Percentiles rank a stretch among this genome's conserved stretches.
phyloP scores from a whole-genome alignment of 371 early-diverging fungal genomes.

The Apophysomyces sp. region DNA sequence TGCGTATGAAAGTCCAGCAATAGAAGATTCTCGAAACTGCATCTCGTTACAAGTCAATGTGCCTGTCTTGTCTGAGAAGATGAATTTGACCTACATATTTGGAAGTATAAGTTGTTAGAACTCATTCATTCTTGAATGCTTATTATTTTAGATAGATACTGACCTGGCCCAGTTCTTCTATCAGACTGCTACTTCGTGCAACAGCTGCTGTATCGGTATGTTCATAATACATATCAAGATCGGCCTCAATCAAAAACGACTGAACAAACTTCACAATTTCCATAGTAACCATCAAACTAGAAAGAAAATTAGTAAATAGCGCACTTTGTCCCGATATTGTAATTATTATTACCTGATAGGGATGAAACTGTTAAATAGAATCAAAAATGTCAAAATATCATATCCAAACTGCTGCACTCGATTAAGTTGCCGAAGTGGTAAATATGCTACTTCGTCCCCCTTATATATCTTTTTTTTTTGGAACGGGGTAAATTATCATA shows the following conservation, averaged over 20 bases:
- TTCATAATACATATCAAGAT: conserved; percentile 88
- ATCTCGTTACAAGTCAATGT: conserved; percentile 97
- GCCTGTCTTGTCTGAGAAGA: conserved; percentile 93
- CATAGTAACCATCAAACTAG: conserved; percentile 88
- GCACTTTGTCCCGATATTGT: not conserved
- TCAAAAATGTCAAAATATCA: conserved; percentile 85
- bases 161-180: conserved; percentile 91
- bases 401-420: conserved; percentile 56
- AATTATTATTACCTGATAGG: conserved; percentile 65
- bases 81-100: conserved; percentile 74
- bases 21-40: conserved; percentile 88
- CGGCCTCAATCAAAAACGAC: conserved; percentile 76
- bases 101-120: not conserved
- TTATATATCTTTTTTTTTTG: conserved; percentile 30
- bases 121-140: too few relatives aligned
- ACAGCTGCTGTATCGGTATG: conserved; percentile 81
- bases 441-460: conserved; percentile 19
- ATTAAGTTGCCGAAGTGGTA: too few relatives aligned
- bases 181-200: conserved; percentile 85
- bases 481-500: not conserved
- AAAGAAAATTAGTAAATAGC: too few relatives aligned
- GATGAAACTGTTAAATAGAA: conserved; percentile 90
- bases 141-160: too few relatives aligned
- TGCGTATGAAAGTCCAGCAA: conserved; percentile 77
- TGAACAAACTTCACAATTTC: conserved; percentile 87